These are phyloP conservation scores for Hyaloscypha finlandica DNA, from an alignment of 495 filamentous ascomycete genomes.

Conservation along the genomic window DNA sequence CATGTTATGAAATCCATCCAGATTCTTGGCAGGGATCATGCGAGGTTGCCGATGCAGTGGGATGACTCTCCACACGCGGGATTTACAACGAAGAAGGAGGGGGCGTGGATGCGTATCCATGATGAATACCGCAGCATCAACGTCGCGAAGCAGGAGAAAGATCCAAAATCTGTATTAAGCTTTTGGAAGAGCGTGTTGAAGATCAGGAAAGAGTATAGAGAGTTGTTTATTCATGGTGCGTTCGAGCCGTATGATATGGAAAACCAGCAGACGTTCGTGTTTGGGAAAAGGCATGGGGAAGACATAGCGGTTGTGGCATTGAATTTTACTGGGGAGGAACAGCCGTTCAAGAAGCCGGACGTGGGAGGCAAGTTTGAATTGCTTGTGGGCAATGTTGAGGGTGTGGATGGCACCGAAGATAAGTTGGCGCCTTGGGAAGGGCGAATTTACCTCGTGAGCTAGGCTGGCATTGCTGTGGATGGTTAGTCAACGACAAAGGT, in stretches of 20 bases:
- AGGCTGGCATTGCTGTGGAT: no score
- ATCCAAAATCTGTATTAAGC: conserved; percentile 42
- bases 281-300: conserved; percentile 37
- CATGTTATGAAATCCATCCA: conserved; percentile 59
- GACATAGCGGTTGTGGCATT: conserved; percentile 19
- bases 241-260: conserved; percentile 42
- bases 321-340: conserved; percentile 48
- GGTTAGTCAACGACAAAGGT: no score
- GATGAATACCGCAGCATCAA: conserved; percentile 55
- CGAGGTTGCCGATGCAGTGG: conserved; percentile 66
- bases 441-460: conserved; percentile 21
- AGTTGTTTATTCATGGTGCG: conserved; percentile 47
- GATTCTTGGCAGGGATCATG: conserved; percentile 56
- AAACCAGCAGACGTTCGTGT: conserved; percentile 46
- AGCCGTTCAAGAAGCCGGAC: conserved; percentile 13
- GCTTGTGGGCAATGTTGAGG: conserved; percentile 23
- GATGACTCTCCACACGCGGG: conserved; percentile 47
- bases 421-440: conserved; percentile 21
- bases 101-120: conserved; percentile 61
- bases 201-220: conserved; percentile 43
- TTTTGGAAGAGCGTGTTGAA: conserved; percentile 50
- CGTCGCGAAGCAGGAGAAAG: conserved; percentile 44
- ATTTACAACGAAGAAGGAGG: conserved; percentile 44
- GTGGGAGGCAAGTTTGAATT: conserved; percentile 17
- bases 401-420: conserved; percentile 16